These are phyloP conservation scores for Secale cereale DNA, from an alignment of 176 grass and related monocot genomes.

Conservation along the genomic window DNA sequence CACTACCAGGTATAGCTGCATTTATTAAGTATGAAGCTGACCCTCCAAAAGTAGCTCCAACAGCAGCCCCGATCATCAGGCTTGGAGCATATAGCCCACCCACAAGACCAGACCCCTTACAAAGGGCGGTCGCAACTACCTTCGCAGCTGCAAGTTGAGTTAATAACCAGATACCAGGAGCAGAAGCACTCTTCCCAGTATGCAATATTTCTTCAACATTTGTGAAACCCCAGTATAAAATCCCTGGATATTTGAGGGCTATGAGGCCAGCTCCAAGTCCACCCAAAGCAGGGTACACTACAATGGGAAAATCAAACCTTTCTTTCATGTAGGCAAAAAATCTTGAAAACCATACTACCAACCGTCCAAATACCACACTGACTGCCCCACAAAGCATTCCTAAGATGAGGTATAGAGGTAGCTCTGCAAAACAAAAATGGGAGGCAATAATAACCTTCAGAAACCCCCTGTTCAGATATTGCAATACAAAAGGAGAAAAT, in stretches of 20 bases:
- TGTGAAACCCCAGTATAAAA: conserved; percentile 97
- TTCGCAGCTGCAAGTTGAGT: conserved; percentile 87
- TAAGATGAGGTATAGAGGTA: conserved; percentile 90
- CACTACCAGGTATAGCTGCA: conserved; percentile 91
- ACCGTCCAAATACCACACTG: conserved; percentile 71
- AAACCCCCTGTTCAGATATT: conserved; percentile 3
- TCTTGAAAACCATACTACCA: conserved; percentile 77
- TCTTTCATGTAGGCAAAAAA: conserved; percentile 68
- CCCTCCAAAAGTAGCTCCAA: conserved; percentile 95
- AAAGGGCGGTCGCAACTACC: conserved; percentile 91
- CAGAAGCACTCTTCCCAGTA: conserved; percentile 92
- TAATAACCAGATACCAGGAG: conserved; percentile 94
- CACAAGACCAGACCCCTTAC: conserved; percentile 94
- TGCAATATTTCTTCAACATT: conserved; percentile 97
- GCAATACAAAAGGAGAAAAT: background rate
- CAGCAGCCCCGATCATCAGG: conserved; percentile 94
- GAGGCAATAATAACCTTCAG: conserved; percentile 1
- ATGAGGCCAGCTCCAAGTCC: conserved; percentile 90
- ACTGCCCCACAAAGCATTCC: conserved; percentile 91
- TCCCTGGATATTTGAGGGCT: conserved; percentile 94
- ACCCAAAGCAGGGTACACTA: conserved; percentile 85
- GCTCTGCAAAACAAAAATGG: conserved; percentile 51
- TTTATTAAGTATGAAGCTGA: conserved; percentile 88
- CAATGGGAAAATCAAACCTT: conserved; percentile 69
- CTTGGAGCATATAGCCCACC: conserved; percentile 97